Conservation (phyloP, 345 rosid species). For the Hirschfeldia incana region DNA sequence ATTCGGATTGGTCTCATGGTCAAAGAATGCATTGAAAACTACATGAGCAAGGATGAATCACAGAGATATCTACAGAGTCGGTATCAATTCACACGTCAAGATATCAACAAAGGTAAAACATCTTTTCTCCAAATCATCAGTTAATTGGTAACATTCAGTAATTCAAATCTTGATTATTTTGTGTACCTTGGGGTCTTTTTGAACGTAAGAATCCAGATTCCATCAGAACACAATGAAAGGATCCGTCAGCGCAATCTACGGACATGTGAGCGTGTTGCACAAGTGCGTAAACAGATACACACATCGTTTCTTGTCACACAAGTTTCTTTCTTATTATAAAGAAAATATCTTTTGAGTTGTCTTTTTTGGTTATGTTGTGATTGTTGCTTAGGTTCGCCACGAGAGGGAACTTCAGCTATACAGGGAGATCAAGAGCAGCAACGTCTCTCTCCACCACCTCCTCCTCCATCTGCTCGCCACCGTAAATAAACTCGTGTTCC, state of each 20-base stretch:
- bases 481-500: background rate
- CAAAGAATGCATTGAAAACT: background rate
- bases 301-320: background rate
- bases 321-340: background rate
- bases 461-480: background rate
- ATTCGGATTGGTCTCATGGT: background rate
- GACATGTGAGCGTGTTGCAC: background rate
- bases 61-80: background rate
- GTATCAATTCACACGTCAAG: background rate
- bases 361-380: background rate
- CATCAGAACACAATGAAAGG: background rate
- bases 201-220: background rate
- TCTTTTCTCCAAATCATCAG: background rate
- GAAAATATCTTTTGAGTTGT: background rate
- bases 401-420: background rate
- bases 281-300: background rate
- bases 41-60: background rate
- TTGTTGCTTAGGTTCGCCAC: background rate
- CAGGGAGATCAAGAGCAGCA: background rate
- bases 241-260: background rate
- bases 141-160: background rate
- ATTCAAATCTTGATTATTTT: background rate
- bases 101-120: background rate
- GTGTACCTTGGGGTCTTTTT: background rate
- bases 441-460: background rate